These are phyloP conservation scores for Nakazawaea ernobii DNA, from an alignment of 805 yeast species.

Conservation along the genomic window DNA sequence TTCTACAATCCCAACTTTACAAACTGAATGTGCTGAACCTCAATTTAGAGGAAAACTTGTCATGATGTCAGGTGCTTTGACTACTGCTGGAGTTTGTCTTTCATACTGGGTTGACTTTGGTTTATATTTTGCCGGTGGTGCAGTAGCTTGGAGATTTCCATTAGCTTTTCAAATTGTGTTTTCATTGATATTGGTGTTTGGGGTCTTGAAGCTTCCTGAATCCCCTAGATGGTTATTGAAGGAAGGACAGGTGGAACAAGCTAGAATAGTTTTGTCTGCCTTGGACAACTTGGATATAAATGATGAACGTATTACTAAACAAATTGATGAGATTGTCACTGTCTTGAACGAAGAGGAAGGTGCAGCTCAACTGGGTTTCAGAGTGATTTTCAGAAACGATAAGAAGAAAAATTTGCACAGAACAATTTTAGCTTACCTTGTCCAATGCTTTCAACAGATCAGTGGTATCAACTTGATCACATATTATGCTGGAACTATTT, in stretches of 20 bases:
- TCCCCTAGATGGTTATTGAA: slow-evolving; percentile 54
- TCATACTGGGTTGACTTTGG: slow-evolving; percentile 42
- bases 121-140: slow-evolving; percentile 28
- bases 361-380: slow-evolving; percentile 18
- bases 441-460: slow-evolving; percentile 43
- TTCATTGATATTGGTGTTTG: slow-evolving; percentile 22
- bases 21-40: slow-evolving; percentile 36
- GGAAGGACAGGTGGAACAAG: slow-evolving; percentile 35
- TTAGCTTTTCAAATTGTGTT: slow-evolving; percentile 38
- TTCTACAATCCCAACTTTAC: slow-evolving; percentile 41
- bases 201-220: slow-evolving; percentile 33
- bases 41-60: slow-evolving; percentile 32
- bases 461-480: slow-evolving; percentile 53
- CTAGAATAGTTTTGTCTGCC: slow-evolving; percentile 28
- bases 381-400: slow-evolving; percentile 32
- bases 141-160: slow-evolving; percentile 40
- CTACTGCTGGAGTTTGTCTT: slow-evolving; percentile 34
- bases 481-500: slow-evolving; percentile 54
- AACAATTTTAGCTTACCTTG: slow-evolving; percentile 35
- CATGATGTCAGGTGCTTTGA: slow-evolving; percentile 33
- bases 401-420: slow-evolving; percentile 43
- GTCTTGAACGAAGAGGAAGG: slow-evolving; percentile 17
- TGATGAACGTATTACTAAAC: slow-evolving; percentile 12
- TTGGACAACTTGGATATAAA: slow-evolving; percentile 27
- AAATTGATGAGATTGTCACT: slow-evolving; percentile 16